Evolutionary conservation across 805 yeast species (phyloP), one percentile per base, ranked within the genome.

Genomic region (Suhomyces vadensis): DNA sequence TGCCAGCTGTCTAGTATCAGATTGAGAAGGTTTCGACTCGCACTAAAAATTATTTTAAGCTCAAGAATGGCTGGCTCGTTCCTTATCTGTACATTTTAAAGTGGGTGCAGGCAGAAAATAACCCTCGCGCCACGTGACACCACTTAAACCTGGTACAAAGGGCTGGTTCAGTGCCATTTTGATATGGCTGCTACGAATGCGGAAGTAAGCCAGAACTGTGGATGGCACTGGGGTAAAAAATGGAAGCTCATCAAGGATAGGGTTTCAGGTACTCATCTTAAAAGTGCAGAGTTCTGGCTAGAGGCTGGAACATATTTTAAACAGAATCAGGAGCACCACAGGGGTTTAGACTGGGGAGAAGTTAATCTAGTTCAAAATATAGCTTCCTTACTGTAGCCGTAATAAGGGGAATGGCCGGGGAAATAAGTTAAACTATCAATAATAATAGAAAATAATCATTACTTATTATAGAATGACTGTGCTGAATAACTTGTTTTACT

Each of bases 231-330:
- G 20, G 33, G 33, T 16, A 29, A 29, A 29, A 29, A 29, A 29
- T 29, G 33, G 33, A 29, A 29, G 20, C 33, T 14, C 33, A 14
- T 29, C 33, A 29, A 5, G 16, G 33, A 14, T n/a, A 11, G 33
- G n/a, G 20, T 29, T 29, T 29, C 33, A 29, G 33, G 33, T 29
- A 29, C 33, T 29, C n/a, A n/a, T n/a, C n/a, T n/a, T n/a, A n/a
- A n/a, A n/a, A n/a, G n/a, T n/a, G n/a, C n/a, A n/a, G n/a, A n/a
- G n/a, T n/a, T n/a, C n/a, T n/a, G n/a, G n/a, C n/a, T n/a, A n/a
- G n/a, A n/a, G n/a, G n/a, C n/a, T n/a, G n/a, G n/a, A n/a, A n/a
- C n/a, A n/a, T n/a, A n/a, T n/a, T n/a, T n/a, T n/a, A n/a, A n/a
- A n/a, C n/a, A n/a, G n/a, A n/a, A n/a, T n/a, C n/a, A n/a, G n/a